Evolutionary conservation across 495 filamentous ascomycete species (phyloP).

Genomic region (Clohesyomyces aquaticus): DNA sequence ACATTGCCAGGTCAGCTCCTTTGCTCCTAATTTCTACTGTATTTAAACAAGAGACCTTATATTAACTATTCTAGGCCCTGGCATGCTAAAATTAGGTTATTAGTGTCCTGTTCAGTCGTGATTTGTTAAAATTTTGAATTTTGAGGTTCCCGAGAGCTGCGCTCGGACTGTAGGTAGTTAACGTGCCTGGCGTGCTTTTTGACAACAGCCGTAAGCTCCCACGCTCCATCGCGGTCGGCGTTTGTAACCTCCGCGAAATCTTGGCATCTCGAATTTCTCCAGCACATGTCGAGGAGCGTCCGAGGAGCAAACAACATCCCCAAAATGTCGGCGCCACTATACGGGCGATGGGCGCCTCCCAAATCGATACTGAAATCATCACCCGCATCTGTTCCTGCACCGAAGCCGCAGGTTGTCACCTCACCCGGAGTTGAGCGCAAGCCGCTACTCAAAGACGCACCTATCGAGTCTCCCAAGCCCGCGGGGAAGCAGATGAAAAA

Average conservation of each 20-base stretch:
- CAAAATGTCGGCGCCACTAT: slow-evolving; percentile 51
- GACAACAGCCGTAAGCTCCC: no score
- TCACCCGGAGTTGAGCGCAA: not conserved
- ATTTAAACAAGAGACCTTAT: no score
- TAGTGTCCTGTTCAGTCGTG: no score
- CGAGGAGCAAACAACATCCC: not conserved
- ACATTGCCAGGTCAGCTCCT: no score
- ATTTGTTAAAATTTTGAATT: no score
- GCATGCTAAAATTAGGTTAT: no score
- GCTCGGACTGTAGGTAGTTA: no score
- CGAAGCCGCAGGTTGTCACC: not conserved
- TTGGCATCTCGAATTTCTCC: slow-evolving; percentile 32
- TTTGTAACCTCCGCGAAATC: slow-evolving; percentile 29
- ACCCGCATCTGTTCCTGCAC: not conserved
- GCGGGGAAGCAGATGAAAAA: slow-evolving; percentile 21
- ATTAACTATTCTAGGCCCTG: no score
- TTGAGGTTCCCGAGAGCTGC: no score
- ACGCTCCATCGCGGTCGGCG: slow-evolving; percentile 26
- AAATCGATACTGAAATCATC: slow-evolving; percentile 27
- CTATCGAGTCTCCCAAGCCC: not conserved
- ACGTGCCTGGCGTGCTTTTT: no score
- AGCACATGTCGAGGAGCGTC: not conserved
- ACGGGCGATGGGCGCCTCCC: slow-evolving; percentile 57
- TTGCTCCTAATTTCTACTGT: no score
- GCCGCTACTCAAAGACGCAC: not conserved